These are phyloP conservation scores for Epithemia pelagica DNA, from an alignment of 108 stramenopile species.

Conservation along the genomic window DNA sequence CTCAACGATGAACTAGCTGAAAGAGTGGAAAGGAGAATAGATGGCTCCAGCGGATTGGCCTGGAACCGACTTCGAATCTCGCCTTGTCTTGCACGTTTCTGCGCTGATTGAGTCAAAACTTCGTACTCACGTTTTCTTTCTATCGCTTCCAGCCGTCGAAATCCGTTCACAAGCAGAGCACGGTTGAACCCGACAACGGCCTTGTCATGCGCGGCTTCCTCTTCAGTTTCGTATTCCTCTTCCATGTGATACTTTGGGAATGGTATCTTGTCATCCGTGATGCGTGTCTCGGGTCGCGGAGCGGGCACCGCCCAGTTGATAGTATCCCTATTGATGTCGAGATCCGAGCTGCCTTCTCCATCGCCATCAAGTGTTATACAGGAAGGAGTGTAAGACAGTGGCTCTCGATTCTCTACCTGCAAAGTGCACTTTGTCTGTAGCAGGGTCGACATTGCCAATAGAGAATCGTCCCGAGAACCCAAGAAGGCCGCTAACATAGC, in stretches of 20 bases:
- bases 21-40: constrained; percentile 57
- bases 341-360: background rate
- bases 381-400: constrained; percentile 66
- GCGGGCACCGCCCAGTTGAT: constrained; percentile 75
- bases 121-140: constrained; percentile 79
- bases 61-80: constrained; percentile 5
- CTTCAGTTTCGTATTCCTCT: constrained; percentile 39
- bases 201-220: constrained; percentile 35
- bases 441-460: constrained; percentile 72
- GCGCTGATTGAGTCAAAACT: constrained; percentile 9
- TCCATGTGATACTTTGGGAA: constrained; percentile 72
- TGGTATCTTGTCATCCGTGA: constrained; percentile 35
- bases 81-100: constrained; percentile 4
- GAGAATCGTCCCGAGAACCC: constrained; percentile 23
- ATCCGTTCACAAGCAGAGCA: constrained; percentile 73
- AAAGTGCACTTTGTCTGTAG: constrained; percentile 80
- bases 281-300: constrained; percentile 10
- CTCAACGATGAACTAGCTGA: constrained; percentile 26
- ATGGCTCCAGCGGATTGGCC: constrained; percentile 62
- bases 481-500: constrained; percentile 52
- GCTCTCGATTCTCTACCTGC: constrained; percentile 77
- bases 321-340: constrained; percentile 5
- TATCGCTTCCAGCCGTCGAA: constrained; percentile 81
- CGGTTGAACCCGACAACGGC: constrained; percentile 76
- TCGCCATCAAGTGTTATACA: constrained; percentile 53